phyloP scores from a whole-genome alignment of 495 filamentous ascomycete species.

The Penicillium paxilli region DNA sequence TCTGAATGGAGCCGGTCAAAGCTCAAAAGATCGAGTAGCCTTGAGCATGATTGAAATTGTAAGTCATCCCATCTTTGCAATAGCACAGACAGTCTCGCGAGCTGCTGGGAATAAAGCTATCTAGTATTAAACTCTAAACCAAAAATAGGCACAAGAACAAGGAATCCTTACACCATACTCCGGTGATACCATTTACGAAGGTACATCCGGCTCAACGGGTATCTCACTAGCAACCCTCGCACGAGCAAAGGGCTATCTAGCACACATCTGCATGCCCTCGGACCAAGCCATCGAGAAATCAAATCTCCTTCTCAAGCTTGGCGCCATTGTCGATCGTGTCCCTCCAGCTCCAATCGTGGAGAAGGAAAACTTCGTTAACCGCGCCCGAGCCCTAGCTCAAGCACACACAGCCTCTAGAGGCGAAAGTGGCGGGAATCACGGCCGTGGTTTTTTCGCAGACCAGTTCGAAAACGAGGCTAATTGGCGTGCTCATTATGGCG shows the following conservation, averaged over 20 bases:
- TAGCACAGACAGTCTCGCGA: too few species aligned
- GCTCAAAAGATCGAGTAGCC: conserved; percentile 94
- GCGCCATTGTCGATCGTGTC: conserved; percentile 85
- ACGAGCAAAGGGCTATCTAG: conserved; percentile 83
- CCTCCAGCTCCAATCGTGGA: conserved; percentile 89
- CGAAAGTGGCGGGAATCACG: conserved; percentile 19
- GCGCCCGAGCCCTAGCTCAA: conserved; percentile 72
- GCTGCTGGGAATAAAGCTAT: too few species aligned
- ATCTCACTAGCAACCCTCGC: conserved; percentile 91
- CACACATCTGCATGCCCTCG: conserved; percentile 96
- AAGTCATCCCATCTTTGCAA: conserved; percentile 23
- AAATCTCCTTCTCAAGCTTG: conserved; percentile 82
- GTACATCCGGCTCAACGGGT: conserved; percentile 90
- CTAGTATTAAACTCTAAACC: neutral
- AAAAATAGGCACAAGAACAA: conserved; percentile 66
- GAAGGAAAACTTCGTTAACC: conserved; percentile 91
- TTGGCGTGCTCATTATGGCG: conserved; percentile 76
- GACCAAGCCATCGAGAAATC: conserved; percentile 91
- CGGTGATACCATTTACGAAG: conserved; percentile 95
- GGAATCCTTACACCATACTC: conserved; percentile 76
- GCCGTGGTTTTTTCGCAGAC: conserved; percentile 86
- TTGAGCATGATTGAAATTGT: conserved; percentile 80
- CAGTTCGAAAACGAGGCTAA: conserved; percentile 94
- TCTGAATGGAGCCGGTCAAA: conserved; percentile 92
- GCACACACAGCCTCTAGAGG: conserved; percentile 64